Base-by-base conservation (phyloP, 371 early-diverging fungal species). In the Vairimorpha necatrix region DNA sequence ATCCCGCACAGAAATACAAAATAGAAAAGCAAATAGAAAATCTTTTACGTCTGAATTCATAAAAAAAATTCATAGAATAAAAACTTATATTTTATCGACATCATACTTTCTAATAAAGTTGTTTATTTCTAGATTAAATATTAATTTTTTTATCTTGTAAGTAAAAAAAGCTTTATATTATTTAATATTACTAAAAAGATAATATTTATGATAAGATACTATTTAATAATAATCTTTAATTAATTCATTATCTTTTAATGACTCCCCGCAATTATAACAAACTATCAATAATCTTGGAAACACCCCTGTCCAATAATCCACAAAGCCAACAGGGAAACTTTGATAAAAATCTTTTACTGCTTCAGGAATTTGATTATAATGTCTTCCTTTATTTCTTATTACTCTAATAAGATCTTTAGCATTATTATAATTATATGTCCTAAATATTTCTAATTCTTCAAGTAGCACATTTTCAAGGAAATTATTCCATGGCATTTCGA, bases 311-410 rank as follows among this genome's bases (percentile, higher is more conserved):
- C 48, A 76, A 54, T 76, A 76, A 32, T 42, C 7, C 16, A 76
- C 54, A 58, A 48, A 76, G 20, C 77, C 77, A 2, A 39, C 38
- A 32, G 77, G 77, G 54, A 76, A 76, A 46, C 24, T 18, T 22
- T 4, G 14, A 28, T 63, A 76, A 28, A 76, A 13, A 24, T 53
- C 22, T 50, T 67, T 62, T 32, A 76, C 22, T 22, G 58, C 66
- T 4, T 58, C 63, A 14, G 77, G 67, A 4, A 70, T 28, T 47
- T 76, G 71, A 38, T 67, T 75, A 58, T 76, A 82, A 76, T 82
- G 82, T 74, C 82, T 72, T 38, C 82, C 82, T 36, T 77, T 80
- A 56, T 82, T 82, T 60, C 82, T 32, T 54, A 82, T 77, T 0
- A 74, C 66, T 60, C 82, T 61, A 28, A 76, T 34, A n/a, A 82